Evolutionary conservation across 495 filamentous ascomycete species (phyloP), one percentile per base, ranked within the genome.

Genomic region (Immersiella caudata): DNA sequence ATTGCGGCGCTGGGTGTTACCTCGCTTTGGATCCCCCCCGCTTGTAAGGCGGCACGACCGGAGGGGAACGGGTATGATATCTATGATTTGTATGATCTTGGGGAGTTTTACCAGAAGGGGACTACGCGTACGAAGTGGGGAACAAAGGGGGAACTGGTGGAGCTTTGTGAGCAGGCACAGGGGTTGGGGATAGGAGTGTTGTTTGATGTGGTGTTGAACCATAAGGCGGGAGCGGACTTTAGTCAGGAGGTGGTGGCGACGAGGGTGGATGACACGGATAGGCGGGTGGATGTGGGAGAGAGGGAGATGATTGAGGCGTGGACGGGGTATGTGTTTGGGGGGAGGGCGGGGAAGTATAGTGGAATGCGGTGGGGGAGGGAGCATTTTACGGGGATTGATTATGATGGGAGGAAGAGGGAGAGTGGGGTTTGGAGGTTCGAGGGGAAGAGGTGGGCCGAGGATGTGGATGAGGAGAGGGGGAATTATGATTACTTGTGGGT

Each of bases 61-160:
- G 71, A 81, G 7, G 87, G 89, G 4, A 91, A 90, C 73, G 91
- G 90, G 5, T 93, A 92, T 70, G 90, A 93, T 73, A 84, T 91
- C 69, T 93, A 93, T 67, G 90, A 93, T 71, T 71, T 93, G 5
- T 93, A 89, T 70, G 91, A 93, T 66, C 75, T 93, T n/a, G 91
- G 91, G n/a, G 91, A 93, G 71, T 93, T 93, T 69, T 84, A 91
- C 60, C 90, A 92, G 69, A 92, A 92, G 70, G 89, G 88, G 21
- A 72, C 76, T 0, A 73, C 78, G 18, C 76, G 78, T 3, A 92
- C 90, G 4, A 91, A 91, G 79, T 93, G 90, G 89, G 90, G 91
- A 14, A 80, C 76, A 3, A 89, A 86, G 65, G 81, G 84, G 22
- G 87, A 92, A 49, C 75, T 93, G 21, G 66, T 85, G 40, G 72